Evolutionary conservation across 1,284 basidiomycete genomes (phyloP).

Genomic region (Boletellus sp.): DNA sequence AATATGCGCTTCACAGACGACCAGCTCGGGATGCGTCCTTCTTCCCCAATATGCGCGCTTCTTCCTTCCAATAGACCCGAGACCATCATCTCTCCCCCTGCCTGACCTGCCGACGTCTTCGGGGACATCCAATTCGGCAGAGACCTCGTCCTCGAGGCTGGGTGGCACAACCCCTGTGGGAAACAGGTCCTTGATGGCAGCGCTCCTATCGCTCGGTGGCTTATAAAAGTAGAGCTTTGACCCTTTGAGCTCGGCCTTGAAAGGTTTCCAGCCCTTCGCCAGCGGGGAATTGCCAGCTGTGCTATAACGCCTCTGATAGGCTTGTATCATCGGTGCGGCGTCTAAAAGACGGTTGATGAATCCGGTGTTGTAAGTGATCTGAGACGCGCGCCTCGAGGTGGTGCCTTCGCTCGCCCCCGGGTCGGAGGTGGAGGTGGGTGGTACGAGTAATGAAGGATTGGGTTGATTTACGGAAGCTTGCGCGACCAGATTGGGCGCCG

Average conservation of each 20-base stretch:
- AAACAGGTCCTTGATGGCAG: slow-evolving; percentile 69
- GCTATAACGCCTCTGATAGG: slow-evolving; percentile 30
- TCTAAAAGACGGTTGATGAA: slow-evolving; percentile 71
- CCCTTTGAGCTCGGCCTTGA: slow-evolving; percentile 76
- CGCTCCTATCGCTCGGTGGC: slow-evolving; percentile 62
- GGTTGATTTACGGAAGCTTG: slow-evolving; percentile 19
- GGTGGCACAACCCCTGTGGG: slow-evolving; percentile 58
- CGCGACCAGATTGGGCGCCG: slow-evolving; percentile 18
- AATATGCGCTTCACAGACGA: slow-evolving; percentile 41
- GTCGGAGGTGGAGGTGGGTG: slow-evolving; percentile 44
- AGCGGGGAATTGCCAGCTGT: slow-evolving; percentile 33
- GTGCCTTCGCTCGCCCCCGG: slow-evolving; percentile 22
- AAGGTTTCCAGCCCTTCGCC: slow-evolving; percentile 77
- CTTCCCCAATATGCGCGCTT: slow-evolving; percentile 78
- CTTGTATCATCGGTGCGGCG: slow-evolving; percentile 38
- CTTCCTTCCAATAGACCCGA: slow-evolving; percentile 41
- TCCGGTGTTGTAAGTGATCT: slow-evolving; percentile 69
- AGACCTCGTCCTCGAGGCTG: slow-evolving; percentile 44
- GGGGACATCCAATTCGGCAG: slow-evolving; percentile 23
- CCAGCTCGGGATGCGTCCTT: slow-evolving; percentile 67
- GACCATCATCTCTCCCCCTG: slow-evolving; percentile 35
- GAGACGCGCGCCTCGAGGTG: slow-evolving; percentile 59
- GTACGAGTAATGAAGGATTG: slow-evolving; percentile 43
- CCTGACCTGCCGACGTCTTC: slow-evolving; percentile 27
- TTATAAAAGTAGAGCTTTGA: slow-evolving; percentile 82